Evolutionary conservation across 371 early-diverging fungal genomes (phyloP), one percentile per base, ranked within the genome.

Genomic region (Smittium culicis): DNA sequence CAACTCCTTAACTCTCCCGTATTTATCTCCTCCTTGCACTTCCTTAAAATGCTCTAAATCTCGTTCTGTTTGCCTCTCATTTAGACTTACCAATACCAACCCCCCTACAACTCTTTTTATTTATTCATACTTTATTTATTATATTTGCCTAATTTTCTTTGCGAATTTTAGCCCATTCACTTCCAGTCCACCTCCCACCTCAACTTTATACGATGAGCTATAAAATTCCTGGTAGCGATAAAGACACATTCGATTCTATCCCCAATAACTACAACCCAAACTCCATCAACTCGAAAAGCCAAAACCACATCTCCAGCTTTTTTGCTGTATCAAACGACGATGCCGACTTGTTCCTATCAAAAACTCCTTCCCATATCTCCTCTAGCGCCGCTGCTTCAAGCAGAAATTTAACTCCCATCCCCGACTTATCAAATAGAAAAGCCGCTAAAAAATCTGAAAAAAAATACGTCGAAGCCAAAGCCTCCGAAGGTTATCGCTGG

Each of bases 401-500:
- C 20, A 45, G 20, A 45, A 45, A 45, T 45, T 45, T 45, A 45
- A 20, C 5, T 45, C 20, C 45, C 20, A 5, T 11, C 20, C 11
- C 20, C 45, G 45, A 45, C 20, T 33, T 33, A n/a, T n/a, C 5
- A 5, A 27, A 35, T 5, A 63, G 32, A 33, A 63, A 63, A n/a
- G n/a, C 20, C 20, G n/a, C n/a, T 34, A 35, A 63, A n/a, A 63
- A n/a, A 24, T 30, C 20, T n/a, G 63, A n/a, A 35, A 63, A 30
- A 24, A 31, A n/a, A 63, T 32, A 63, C 35, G 35, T 63, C 34
- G 33, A 59, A 32, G 30, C n/a, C 5, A 59, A 59, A n/a, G 60
- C 60, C 16, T 29, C 60, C 16, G 60, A 59, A 27, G 60, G 60
- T 16, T 59, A 59, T 32, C 28, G 32, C 28, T 59, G 60, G 60